These are phyloP conservation scores for Wickerhamiella occidentalis DNA, from an alignment of 805 yeast species.

Conservation along the genomic window DNA sequence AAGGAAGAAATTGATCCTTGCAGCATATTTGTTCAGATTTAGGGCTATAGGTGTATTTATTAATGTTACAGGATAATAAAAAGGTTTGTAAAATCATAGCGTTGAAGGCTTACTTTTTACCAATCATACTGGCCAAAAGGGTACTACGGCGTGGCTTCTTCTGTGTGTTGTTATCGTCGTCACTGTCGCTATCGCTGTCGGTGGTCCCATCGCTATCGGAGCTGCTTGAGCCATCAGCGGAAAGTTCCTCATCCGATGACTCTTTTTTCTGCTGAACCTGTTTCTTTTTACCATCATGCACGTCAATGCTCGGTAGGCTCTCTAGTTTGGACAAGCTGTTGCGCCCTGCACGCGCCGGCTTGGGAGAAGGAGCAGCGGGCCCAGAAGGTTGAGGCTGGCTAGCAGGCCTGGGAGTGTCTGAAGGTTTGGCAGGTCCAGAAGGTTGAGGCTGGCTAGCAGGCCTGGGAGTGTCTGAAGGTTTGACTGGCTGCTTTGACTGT, in stretches of 20 bases:
- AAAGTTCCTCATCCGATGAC: background rate
- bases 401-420: background rate
- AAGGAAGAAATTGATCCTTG: background rate
- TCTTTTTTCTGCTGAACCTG: background rate
- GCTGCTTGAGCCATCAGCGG: background rate
- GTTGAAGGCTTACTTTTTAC: background rate
- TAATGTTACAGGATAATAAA: background rate
- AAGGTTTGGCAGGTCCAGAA: background rate
- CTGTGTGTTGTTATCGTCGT: background rate
- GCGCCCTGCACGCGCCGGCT: background rate
- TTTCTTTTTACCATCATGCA: constrained; percentile 2
- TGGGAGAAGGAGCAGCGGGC: background rate
- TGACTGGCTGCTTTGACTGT: background rate
- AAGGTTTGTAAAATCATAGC: too few species aligned
- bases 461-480: background rate
- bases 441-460: too few species aligned
- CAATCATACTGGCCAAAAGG: background rate
- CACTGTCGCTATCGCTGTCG: constrained; percentile 1
- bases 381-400: background rate
- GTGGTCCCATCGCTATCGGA: background rate
- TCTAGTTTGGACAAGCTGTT: background rate
- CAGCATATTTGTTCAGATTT: background rate
- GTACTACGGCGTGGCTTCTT: background rate
- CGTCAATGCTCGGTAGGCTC: background rate
- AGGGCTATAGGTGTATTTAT: background rate